Conservation (phyloP, 2,329 filamentous ascomycete species). For the Apiospora marii region DNA sequence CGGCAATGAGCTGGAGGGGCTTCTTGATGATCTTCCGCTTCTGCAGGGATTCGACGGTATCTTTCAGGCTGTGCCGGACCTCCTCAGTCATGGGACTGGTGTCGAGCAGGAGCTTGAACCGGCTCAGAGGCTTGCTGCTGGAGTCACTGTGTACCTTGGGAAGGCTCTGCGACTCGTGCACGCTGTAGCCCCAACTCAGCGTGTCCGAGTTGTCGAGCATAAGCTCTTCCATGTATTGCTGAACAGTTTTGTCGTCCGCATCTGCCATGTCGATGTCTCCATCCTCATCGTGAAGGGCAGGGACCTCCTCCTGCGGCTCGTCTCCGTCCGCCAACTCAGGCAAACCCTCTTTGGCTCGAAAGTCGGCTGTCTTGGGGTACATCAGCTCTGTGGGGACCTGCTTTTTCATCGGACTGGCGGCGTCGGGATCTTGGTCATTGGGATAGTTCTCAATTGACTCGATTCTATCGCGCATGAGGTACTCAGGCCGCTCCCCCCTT, state of each 20-base stretch:
- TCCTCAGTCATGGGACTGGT: constrained; percentile 8
- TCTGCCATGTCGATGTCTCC: not conserved
- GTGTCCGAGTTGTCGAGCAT: not conserved
- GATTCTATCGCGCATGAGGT: constrained; percentile 23
- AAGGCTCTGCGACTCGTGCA: not conserved
- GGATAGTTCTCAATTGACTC: constrained; percentile 29
- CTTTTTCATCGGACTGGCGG: constrained; percentile 28
- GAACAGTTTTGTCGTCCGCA: not conserved
- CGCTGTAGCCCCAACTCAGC: not conserved
- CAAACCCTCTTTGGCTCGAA: not conserved
- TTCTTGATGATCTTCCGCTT: constrained; percentile 1
- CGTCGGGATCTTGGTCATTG: constrained; percentile 23
- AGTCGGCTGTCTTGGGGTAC: constrained; percentile 25
- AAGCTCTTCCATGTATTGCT: not conserved
- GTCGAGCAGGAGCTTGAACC: constrained; percentile 14
- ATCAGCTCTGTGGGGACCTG: constrained; percentile 32
- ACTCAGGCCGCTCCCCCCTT: not conserved
- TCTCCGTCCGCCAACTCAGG: not conserved
- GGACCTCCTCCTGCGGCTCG: not conserved
- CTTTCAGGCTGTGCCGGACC: not conserved
- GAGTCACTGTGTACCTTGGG: not conserved
- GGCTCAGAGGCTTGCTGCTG: not conserved
- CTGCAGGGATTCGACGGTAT: not conserved
- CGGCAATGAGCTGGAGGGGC: constrained; percentile 22
- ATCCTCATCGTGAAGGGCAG: not conserved